Conservation (phyloP, 345 rosid species). For the Lepidium aucheri region DNA sequence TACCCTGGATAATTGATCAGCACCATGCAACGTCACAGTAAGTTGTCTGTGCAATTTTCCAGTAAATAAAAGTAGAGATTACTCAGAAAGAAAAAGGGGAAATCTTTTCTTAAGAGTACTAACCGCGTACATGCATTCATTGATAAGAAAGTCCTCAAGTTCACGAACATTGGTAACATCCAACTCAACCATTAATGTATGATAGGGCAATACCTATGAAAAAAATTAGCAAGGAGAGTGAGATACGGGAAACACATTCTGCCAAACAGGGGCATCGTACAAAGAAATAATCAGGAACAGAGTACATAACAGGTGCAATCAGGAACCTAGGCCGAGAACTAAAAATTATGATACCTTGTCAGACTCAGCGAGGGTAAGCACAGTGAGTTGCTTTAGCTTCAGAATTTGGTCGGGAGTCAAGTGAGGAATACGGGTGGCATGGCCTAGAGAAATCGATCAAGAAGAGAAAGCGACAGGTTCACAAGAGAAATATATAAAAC, state of each 20-base stretch:
- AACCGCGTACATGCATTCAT: constrained; percentile 95
- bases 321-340: background rate
- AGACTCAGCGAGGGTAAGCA: constrained; percentile 85
- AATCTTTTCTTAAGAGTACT: constrained; percentile 23
- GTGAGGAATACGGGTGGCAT: constrained; percentile 43
- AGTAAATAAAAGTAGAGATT: background rate
- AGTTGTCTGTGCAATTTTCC: background rate
- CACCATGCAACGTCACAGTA: background rate
- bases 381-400: constrained; percentile 90
- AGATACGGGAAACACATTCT: background rate
- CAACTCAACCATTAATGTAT: constrained; percentile 78
- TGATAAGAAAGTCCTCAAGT: constrained; percentile 97
- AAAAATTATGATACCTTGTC: constrained; percentile 52
- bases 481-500: background rate
- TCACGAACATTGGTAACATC: constrained; percentile 91
- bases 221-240: background rate
- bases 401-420: constrained; percentile 74
- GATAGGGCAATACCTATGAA: constrained; percentile 71
- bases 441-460: constrained; percentile 34
- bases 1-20: constrained; percentile 46
- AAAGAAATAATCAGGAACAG: background rate
- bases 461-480: background rate
- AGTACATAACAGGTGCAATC: background rate
- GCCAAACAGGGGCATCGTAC: background rate
- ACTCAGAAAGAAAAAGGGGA: background rate